A percentile compares a stretch with the other conserved stretches of the same genome.
Conservation (phyloP, 768 basidiomycete species). For the Ramaria sp. region DNA sequence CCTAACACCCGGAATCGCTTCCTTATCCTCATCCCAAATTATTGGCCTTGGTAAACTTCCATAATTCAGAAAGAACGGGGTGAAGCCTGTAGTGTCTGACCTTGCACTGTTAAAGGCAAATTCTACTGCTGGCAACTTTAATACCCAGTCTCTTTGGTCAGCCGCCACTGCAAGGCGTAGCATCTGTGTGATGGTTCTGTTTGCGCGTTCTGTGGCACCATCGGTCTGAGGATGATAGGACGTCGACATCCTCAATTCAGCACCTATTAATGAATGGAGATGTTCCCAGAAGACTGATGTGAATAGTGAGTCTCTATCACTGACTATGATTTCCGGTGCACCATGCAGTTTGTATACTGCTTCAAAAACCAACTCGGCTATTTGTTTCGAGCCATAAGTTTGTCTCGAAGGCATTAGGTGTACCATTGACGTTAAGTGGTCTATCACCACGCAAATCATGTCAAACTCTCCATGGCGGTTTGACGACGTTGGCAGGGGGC, state of each 20-base stretch:
- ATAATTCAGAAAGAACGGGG: slow-evolving; percentile 23
- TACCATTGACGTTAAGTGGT: slow-evolving; percentile 17
- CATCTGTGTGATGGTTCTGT: slow-evolving; percentile 23
- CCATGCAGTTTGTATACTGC: slow-evolving; percentile 22
- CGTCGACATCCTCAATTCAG: slow-evolving; percentile 23
- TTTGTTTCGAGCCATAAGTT: slow-evolving; percentile 14
- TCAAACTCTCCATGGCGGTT: slow-evolving; percentile 19
- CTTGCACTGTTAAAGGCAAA: slow-evolving; percentile 26
- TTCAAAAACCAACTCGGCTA: slow-evolving; percentile 19
- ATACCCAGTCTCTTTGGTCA: slow-evolving; percentile 22
- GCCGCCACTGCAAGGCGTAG: slow-evolving; percentile 16
- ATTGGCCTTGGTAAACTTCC: slow-evolving; percentile 12
- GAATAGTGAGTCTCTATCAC: slow-evolving; percentile 25
- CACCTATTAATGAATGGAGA: slow-evolving; percentile 15
- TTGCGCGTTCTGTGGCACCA: slow-evolving; percentile 23
- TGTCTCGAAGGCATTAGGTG: slow-evolving; percentile 8
- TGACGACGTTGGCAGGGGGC: slow-evolving; percentile 18
- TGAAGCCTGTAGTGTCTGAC: slow-evolving; percentile 23
- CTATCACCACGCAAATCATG: slow-evolving; percentile 18
- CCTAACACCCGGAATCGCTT: too few species aligned
- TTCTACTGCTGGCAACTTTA: slow-evolving; percentile 17
- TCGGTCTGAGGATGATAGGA: slow-evolving; percentile 29
- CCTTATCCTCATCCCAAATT: background rate
- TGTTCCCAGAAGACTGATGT: slow-evolving; percentile 22
- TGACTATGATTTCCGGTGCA: slow-evolving; percentile 15